These are phyloP conservation scores for Nakazawaea ambrosiae DNA, from an alignment of 805 yeast species.

Conservation along the genomic window DNA sequence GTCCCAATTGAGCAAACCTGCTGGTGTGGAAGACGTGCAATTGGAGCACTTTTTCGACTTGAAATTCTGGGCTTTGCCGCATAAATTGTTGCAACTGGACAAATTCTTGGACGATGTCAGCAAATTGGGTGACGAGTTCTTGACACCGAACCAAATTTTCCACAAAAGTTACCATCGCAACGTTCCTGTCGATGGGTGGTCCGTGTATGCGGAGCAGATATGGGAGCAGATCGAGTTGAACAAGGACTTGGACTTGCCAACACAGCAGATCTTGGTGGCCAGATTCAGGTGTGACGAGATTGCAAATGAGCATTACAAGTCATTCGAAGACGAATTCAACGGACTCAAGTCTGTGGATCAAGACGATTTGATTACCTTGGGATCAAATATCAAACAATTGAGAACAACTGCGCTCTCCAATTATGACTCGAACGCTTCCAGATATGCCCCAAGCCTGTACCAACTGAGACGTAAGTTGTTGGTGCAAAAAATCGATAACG, in stretches of 20 bases:
- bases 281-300: constrained; percentile 93
- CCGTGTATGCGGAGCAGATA: constrained; percentile 79
- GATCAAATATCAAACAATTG: constrained; percentile 34
- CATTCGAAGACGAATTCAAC: constrained; percentile 31
- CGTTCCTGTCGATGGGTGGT: constrained; percentile 95
- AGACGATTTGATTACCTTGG: constrained; percentile 22
- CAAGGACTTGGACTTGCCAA: constrained; percentile 92
- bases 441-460: constrained; percentile 66
- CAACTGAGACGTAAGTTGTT: constrained; percentile 50
- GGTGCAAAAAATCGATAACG: constrained; percentile 36
- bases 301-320: constrained; percentile 41
- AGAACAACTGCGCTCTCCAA: constrained; percentile 37
- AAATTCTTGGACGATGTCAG: constrained; percentile 57
- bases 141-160: constrained; percentile 39
- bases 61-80: constrained; percentile 74
- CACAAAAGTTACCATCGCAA: constrained; percentile 69
- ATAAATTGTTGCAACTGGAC: constrained; percentile 75
- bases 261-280: constrained; percentile 93
- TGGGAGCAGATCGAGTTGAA: constrained; percentile 94
- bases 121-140: constrained; percentile 57
- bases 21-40: constrained; percentile 42
- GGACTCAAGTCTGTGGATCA: constrained; percentile 13
- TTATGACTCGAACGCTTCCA: constrained; percentile 70
- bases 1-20: constrained; percentile 71
- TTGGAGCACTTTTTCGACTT: constrained; percentile 80